Evolutionary conservation across 768 basidiomycete genomes (phyloP).

Genomic region (Tylopilus balloui): DNA sequence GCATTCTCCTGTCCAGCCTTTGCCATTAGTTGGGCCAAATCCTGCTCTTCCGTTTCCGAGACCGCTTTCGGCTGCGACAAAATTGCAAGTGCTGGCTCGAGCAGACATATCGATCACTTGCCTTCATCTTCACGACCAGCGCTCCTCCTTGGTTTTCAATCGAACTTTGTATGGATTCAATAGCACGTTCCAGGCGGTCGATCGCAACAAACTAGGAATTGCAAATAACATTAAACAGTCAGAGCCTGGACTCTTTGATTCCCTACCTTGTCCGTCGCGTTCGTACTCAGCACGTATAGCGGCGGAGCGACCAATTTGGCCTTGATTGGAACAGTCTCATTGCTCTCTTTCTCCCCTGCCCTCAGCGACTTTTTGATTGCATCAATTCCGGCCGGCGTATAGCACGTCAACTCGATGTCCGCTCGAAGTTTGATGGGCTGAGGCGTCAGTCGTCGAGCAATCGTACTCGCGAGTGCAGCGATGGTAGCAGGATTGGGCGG

Average conservation of each 20-base stretch:
- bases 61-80: slow-evolving; percentile 85
- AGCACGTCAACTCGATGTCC: slow-evolving; percentile 96
- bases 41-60: slow-evolving; percentile 95
- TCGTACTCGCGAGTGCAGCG: slow-evolving; percentile 68
- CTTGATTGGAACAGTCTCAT: slow-evolving; percentile 90
- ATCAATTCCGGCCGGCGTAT: slow-evolving; percentile 92
- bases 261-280: slow-evolving; percentile 89
- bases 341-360: slow-evolving; percentile 85
- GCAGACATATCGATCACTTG: slow-evolving; percentile 21
- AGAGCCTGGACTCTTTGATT: background rate
- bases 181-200: slow-evolving; percentile 89
- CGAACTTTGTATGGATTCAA: slow-evolving; percentile 80
- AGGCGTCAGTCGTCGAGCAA: slow-evolving; percentile 92
- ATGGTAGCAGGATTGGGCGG: slow-evolving; percentile 56
- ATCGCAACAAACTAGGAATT: slow-evolving; percentile 77
- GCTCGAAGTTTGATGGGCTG: slow-evolving; percentile 99
- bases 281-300: slow-evolving; percentile 91
- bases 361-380: slow-evolving; percentile 90
- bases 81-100: background rate
- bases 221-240: background rate
- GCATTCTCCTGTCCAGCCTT: slow-evolving; percentile 91
- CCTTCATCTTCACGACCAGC: slow-evolving; percentile 96
- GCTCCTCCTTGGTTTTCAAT: slow-evolving; percentile 85
- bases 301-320: slow-evolving; percentile 96
- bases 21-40: slow-evolving; percentile 95